Base-by-base conservation (phyloP, 2,329 filamentous ascomycete genomes). In the Colletotrichum sp. region DNA sequence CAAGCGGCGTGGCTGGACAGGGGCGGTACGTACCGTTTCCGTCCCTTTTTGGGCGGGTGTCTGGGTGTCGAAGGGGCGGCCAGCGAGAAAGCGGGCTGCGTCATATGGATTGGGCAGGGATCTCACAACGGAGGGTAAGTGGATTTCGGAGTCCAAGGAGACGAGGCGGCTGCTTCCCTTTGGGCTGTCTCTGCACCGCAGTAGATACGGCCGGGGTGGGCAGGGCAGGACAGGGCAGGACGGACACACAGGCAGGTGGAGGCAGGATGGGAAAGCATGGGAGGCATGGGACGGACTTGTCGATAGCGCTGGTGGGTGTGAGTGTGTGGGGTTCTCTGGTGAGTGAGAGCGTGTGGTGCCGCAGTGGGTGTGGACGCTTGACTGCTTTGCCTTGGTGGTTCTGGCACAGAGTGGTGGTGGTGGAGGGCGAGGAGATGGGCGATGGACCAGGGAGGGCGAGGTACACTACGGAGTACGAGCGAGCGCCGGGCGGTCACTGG, bases 51-150 rank as follows among this genome's bases (percentile, higher is more conserved):
- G 78, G 72, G 67, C 68, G 62, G 13, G 32, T 76, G 64, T 75
- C 57, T 75, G 32, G 69, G 36, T 70, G 67, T 36, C 26, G 24
- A 59, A 55, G 49, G 59, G 68, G 60, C 70, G 66, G 66, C 30
- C 72, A 59, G 64, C 73, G 39, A 63, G 49, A 63, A 36, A 73
- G 78, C 74, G 72, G 77, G 77, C 78, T 80, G 78, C 79, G 79
- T 80, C 79, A 80, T 80, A 80, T 79, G 80, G 81, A 75, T 78
- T 78, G 68, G 78, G 78, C 80, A 83, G 79, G 83, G 82, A 81
- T 82, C 81, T 82, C 79, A 83, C 81, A 82, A 81, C 80, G 81
- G 82, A 82, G 68, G 83, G 64, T 32, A 36, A 36, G 73, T 74
- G 60, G 32, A 74, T 62, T 63, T 66, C 67, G 49, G 55, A 75